Conservation (phyloP, 164 flowering plant species). For the Houttuynia cordata region DNA sequence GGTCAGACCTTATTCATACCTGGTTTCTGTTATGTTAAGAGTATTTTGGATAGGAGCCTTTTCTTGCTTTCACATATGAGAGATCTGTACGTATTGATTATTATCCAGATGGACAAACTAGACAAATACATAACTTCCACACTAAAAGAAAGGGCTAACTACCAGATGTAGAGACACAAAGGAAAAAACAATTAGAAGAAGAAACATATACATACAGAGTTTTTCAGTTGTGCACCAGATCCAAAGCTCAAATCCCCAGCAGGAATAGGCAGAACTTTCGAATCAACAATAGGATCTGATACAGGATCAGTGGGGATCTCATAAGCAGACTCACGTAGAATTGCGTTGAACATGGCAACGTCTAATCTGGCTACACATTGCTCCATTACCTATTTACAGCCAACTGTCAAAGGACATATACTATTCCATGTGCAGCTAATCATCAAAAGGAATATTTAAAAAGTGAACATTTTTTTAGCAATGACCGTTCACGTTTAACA, state of each 20-base stretch:
- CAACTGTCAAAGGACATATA: neutral
- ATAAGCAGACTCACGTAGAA: slow-evolving; percentile 84
- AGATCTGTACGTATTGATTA: too few species aligned
- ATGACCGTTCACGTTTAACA: too few species aligned
- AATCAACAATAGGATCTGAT: slow-evolving; percentile 90
- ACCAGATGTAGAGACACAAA: neutral
- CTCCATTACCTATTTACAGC: slow-evolving; percentile 64
- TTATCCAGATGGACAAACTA: too few species aligned
- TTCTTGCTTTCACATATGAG: too few species aligned
- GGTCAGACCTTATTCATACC: too few species aligned
- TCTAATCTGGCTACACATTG: slow-evolving; percentile 85
- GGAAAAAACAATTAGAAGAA: too few species aligned
- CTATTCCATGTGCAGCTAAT: neutral
- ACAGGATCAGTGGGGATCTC: slow-evolving; percentile 99
- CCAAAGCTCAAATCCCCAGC: slow-evolving; percentile 98
- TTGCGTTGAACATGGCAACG: slow-evolving; percentile 99
- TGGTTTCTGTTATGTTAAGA: too few species aligned
- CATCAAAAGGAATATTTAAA: neutral
- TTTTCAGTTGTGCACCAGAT: slow-evolving; percentile 97
- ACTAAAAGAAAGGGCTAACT: neutral
- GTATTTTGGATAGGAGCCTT: too few species aligned
- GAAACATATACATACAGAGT: slow-evolving; percentile 47
- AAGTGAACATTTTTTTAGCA: neutral
- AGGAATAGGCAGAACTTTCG: slow-evolving; percentile 92
- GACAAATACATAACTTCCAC: too few species aligned